These are phyloP conservation scores for Alternaria sp. DNA, from an alignment of 2,329 filamentous ascomycete genomes.

Conservation along the genomic window DNA sequence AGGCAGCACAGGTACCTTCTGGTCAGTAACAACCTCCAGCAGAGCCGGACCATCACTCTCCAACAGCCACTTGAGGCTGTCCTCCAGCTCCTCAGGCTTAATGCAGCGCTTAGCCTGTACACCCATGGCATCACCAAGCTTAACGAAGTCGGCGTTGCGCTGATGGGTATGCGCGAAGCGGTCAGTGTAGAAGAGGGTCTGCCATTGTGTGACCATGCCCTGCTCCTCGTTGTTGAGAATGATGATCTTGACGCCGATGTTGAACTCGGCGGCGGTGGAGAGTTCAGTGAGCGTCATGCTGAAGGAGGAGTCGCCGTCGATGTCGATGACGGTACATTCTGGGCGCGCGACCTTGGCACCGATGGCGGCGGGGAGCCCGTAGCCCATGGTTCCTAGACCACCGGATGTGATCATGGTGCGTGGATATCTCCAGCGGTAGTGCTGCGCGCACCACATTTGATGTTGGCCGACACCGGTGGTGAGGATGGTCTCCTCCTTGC, in stretches of 20 bases:
- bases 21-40: conserved; percentile 88
- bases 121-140: conserved; percentile 89
- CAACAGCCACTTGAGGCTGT: conserved; percentile 86
- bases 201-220: conserved; percentile 99
- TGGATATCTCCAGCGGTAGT: conserved; percentile 92
- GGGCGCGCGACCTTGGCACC: conserved; percentile 87
- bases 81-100: conserved; percentile 78
- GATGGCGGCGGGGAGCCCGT: conserved; percentile 90
- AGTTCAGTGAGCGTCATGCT: conserved; percentile 98
- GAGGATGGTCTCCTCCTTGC: conserved; percentile 86
- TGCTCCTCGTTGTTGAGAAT: conserved; percentile 97
- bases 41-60: conserved; percentile 84
- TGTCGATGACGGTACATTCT: conserved; percentile 88
- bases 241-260: conserved; percentile 94
- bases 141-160: conserved; percentile 94
- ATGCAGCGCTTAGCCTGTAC: conserved; percentile 74
- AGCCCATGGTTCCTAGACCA: conserved; percentile 96
- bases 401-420: conserved; percentile 96
- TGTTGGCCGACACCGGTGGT: conserved; percentile 95
- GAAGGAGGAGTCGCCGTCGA: conserved; percentile 98
- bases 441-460: conserved; percentile 98
- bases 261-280: conserved; percentile 90
- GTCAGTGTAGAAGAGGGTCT: conserved; percentile 96
- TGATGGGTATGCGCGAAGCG: conserved; percentile 93
- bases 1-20: conserved; percentile 90